phyloP scores from a whole-genome alignment of 2,329 filamentous ascomycete genomes.

The Thelonectria discophora region DNA sequence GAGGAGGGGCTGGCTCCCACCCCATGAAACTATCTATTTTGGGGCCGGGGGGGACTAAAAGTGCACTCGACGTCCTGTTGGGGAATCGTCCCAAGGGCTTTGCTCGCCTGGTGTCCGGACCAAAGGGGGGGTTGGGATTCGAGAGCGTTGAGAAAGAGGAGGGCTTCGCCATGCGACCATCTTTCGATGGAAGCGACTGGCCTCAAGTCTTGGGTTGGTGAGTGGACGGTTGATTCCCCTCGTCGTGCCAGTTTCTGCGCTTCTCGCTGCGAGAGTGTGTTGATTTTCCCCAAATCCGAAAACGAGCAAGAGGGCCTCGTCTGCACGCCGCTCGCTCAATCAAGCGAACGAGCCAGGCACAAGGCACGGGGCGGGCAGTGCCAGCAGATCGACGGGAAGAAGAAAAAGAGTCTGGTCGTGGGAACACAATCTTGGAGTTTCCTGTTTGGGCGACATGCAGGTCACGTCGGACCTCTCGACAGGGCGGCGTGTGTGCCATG shows the following conservation, averaged over 20 bases:
- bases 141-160: slow-evolving; percentile 11
- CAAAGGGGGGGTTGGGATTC: slow-evolving; percentile 27
- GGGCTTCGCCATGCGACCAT: slow-evolving; percentile 35
- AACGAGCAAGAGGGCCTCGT: neutral
- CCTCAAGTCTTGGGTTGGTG: neutral
- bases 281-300: neutral
- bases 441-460: slow-evolving; percentile 30
- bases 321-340: neutral
- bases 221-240: neutral
- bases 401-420: slow-evolving; percentile 12
- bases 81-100: slow-evolving; percentile 4
- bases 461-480: slow-evolving; percentile 6
- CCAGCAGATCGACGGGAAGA: slow-evolving; percentile 13
- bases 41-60: slow-evolving; percentile 16
- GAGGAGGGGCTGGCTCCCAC: slow-evolving; percentile 33
- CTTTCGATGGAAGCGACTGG: slow-evolving; percentile 15
- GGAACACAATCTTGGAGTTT: slow-evolving; percentile 19
- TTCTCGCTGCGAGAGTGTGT: neutral
- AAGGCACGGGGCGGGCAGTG: slow-evolving; percentile 21
- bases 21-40: slow-evolving; percentile 38
- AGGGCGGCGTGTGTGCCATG: neutral
- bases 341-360: slow-evolving; percentile 12
- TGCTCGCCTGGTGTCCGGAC: slow-evolving; percentile 10
- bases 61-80: slow-evolving; percentile 10
- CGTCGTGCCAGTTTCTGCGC: neutral